Evolutionary conservation across 2,329 filamentous ascomycete genomes (phyloP).

Genomic region (Penicillium sp.): DNA sequence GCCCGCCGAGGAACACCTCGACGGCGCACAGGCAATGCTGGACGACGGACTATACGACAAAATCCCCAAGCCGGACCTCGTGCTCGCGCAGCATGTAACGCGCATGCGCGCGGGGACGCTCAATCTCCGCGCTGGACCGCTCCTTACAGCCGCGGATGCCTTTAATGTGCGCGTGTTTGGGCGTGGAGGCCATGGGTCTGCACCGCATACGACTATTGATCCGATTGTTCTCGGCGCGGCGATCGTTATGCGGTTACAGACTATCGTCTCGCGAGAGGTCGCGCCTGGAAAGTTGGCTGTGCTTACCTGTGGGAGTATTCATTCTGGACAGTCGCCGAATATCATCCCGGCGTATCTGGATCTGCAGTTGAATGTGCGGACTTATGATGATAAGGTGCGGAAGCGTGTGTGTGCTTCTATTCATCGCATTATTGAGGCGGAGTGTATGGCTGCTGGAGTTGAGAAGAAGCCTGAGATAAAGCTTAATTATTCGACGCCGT

Average conservation of each 20-base stretch:
- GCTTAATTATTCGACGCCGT: conserved; percentile 45
- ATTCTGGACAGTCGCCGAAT: conserved; percentile 46
- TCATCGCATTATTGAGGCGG: conserved; percentile 50
- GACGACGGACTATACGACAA: conserved; percentile 56
- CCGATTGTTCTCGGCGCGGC: conserved; percentile 47
- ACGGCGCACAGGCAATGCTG: conserved; percentile 60
- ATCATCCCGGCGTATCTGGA: conserved; percentile 46
- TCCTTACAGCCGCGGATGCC: conserved; percentile 38
- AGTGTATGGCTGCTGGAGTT: conserved; percentile 51
- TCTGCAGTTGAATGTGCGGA: conserved; percentile 45
- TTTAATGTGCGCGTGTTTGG: conserved; percentile 43
- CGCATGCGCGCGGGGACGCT: conserved; percentile 37
- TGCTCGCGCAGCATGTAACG: conserved; percentile 56
- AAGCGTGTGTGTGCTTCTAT: conserved; percentile 39
- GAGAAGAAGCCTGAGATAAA: conserved; percentile 45
- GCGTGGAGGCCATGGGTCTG: conserved; percentile 45
- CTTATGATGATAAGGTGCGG: conserved; percentile 31
- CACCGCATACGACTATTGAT: conserved; percentile 48
- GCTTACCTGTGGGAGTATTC: conserved; percentile 46
- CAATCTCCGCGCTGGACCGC: conserved; percentile 30
- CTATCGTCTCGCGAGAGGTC: conserved; percentile 41
- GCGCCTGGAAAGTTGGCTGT: conserved; percentile 43
- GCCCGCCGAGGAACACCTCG: conserved; percentile 60
- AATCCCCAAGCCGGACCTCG: conserved; percentile 56
- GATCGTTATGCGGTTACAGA: conserved; percentile 43